Conservation (phyloP, 2,329 filamentous ascomycete genomes). For the Tolypocladium guangdongense region DNA sequence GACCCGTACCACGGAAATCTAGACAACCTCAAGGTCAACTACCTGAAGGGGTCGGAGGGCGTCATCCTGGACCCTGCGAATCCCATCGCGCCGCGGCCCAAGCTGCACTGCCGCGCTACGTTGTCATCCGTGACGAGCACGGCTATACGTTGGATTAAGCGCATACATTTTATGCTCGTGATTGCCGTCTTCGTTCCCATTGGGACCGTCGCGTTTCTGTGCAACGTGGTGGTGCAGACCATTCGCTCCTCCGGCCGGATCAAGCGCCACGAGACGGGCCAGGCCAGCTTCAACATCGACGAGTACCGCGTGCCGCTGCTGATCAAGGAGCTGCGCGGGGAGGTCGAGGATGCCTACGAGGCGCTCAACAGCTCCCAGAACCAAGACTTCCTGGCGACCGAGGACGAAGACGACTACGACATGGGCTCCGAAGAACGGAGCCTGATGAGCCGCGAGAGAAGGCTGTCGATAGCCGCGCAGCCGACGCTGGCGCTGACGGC, state of each 20-base stretch:
- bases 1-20: conserved; percentile 62
- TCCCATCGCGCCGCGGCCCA: conserved; percentile 43
- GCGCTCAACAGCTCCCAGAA: conserved; percentile 56
- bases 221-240: conserved; percentile 69
- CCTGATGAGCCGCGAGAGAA: conserved; percentile 29
- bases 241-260: conserved; percentile 66
- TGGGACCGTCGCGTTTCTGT: conserved; percentile 57
- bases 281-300: conserved; percentile 54
- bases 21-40: conserved; percentile 59
- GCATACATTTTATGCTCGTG: conserved; percentile 52
- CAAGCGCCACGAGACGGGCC: conserved; percentile 60
- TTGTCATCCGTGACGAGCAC: conserved; percentile 21
- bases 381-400: conserved; percentile 58
- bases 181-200: conserved; percentile 65
- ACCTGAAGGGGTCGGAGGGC: conserved; percentile 59
- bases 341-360: conserved; percentile 70
- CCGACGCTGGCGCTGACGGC: conserved; percentile 69
- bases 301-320: conserved; percentile 68
- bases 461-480: conserved; percentile 33
- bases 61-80: conserved; percentile 61
- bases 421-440: conserved; percentile 27
- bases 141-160: conserved; percentile 28
- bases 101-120: conserved; percentile 13
- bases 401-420: conserved; percentile 32
- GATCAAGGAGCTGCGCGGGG: conserved; percentile 62